Percentiles rank a stretch among this genome's conserved stretches.
phyloP scores from a whole-genome alignment of 2,329 filamentous ascomycete genomes.

The Fusarium goolgardi region DNA sequence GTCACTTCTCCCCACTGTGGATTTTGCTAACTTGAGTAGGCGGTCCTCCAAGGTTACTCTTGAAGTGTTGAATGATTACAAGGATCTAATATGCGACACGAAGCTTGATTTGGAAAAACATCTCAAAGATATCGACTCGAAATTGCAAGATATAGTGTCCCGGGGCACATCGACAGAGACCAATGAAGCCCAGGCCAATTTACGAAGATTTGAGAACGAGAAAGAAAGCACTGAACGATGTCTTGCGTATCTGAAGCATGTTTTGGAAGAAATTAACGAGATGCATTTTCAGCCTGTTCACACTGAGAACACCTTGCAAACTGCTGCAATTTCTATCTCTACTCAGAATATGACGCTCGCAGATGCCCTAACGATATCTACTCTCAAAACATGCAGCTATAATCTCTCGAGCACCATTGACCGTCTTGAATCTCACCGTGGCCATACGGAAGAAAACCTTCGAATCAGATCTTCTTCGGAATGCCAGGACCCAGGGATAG shows the following conservation, averaged over 20 bases:
- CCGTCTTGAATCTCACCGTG: constrained; percentile 10
- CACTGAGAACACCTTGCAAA: not conserved
- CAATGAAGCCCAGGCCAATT: not conserved
- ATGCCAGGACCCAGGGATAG: not conserved
- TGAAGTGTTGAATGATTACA: constrained; percentile 36
- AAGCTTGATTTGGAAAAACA: constrained; percentile 37
- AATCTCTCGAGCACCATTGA: constrained; percentile 9
- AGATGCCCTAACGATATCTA: constrained; percentile 19
- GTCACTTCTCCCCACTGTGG: not conserved
- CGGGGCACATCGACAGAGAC: not conserved
- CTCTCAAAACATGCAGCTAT: constrained; percentile 11
- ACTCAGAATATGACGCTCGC: constrained; percentile 5
- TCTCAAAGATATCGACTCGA: constrained; percentile 16
- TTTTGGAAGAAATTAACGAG: constrained; percentile 3
- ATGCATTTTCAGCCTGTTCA: constrained; percentile 10
- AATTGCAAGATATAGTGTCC: constrained; percentile 14
- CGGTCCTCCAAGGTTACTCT: constrained; percentile 16
- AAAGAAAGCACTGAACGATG: constrained; percentile 24
- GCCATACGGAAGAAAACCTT: not conserved
- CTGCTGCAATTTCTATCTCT: constrained; percentile 1
- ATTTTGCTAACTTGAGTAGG: not conserved
- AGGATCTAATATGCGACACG: constrained; percentile 37
- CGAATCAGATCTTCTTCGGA: not conserved
- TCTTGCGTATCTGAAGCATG: constrained; percentile 8
- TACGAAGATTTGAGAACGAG: constrained; percentile 1